Base-by-base conservation (phyloP, 306 rosid genomes). In the Rosa persica region DNA sequence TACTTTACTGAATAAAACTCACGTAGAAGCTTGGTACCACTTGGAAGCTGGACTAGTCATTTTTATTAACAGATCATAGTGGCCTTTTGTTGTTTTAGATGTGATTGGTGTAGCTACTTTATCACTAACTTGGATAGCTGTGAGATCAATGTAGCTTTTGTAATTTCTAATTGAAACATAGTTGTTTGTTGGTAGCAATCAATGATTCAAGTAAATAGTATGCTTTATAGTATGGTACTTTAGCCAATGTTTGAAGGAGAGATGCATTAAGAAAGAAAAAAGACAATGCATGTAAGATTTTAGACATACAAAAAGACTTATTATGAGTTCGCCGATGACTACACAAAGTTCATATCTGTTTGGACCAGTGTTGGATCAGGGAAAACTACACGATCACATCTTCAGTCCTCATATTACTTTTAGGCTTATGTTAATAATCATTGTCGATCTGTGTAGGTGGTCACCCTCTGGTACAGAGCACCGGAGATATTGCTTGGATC, bases 401-500 rank as follows among this genome's bases (percentile, higher is more conserved):
- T 69, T 62, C 40, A 48, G n/a, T 80, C 64, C 25, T 34, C 25
- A 22, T 60, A 44, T 4, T 34, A 30, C 19, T 62, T 30, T 57
- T 70, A 78, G 47, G 38, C 10, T 25, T 69, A 72, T 51, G 72
- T 73, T 78, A 52, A 58, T 81, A 70, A 71, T 70, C 43, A 11
- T 74, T 68, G 64, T 69, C 67, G 64, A 76, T 75, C 57, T 71
- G 22, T 82, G 36, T 86, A 94, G 98, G 98, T 95, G 86, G 99
- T 95, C 81, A 95, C 99, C 39, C 90, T 95, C 22, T 95, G 99
- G 99, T 95, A 95, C 77, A 89, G 99, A 90, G 99, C 99, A 73
- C 99, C 99, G 34, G 99, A 95, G 84, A 93, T 95, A 87, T 85
- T 95, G 87, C 99, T 95, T 76, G 99, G 99, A 79, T 92, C 99